Evolutionary conservation across 495 filamentous ascomycete species (phyloP).

Genomic region (Oidiodendron maius): DNA sequence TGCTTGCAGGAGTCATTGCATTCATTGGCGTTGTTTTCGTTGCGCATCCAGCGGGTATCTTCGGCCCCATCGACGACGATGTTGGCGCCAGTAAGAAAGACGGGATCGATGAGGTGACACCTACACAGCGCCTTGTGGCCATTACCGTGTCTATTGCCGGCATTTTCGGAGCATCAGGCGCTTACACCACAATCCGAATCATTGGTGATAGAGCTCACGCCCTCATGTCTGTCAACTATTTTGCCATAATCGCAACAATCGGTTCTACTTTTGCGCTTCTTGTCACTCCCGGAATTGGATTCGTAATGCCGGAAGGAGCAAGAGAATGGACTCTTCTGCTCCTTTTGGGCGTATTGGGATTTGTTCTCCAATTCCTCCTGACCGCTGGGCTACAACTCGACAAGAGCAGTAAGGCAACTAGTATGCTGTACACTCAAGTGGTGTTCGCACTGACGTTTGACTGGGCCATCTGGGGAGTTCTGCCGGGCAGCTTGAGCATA

Average conservation of each 20-base stretch:
- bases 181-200: constrained; percentile 70
- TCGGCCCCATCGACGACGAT: constrained; percentile 22
- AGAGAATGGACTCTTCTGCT: constrained; percentile 63
- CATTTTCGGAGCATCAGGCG: constrained; percentile 62
- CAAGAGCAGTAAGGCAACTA: constrained; percentile 63
- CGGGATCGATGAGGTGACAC: constrained; percentile 28
- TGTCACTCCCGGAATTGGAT: constrained; percentile 34
- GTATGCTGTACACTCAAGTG: constrained; percentile 80
- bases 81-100: constrained; percentile 19
- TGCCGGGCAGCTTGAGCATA: constrained; percentile 55
- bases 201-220: constrained; percentile 76
- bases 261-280: constrained; percentile 37
- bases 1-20: constrained; percentile 62
- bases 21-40: constrained; percentile 72
- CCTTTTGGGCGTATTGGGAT: constrained; percentile 65
- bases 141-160: constrained; percentile 62
- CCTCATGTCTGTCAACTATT: constrained; percentile 75
- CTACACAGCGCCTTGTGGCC: constrained; percentile 59
- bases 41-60: constrained; percentile 58
- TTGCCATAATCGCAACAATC: constrained; percentile 57
- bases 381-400: constrained; percentile 68
- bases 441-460: constrained; percentile 74
- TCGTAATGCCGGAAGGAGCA: constrained; percentile 52
- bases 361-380: constrained; percentile 71
- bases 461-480: constrained; percentile 65